phyloP scores from a whole-genome alignment of 306 rosid species.

The Acacia melanoxylon region DNA sequence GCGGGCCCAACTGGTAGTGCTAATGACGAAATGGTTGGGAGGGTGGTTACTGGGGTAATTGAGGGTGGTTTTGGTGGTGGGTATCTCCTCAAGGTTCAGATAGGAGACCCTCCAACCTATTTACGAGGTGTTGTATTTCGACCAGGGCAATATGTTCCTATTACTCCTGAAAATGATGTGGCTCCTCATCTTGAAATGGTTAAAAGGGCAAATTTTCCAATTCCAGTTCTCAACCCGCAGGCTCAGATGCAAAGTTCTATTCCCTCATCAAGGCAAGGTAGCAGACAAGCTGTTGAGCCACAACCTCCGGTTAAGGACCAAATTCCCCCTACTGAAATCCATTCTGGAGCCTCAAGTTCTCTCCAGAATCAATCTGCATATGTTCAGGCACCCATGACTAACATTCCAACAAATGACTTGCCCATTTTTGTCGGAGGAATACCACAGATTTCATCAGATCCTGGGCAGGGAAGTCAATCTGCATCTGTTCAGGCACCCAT shows the following conservation, averaged over 20 bases:
- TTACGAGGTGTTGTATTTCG: conserved; percentile 46
- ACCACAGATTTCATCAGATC: not conserved
- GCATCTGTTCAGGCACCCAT: not conserved
- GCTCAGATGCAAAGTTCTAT: conserved; percentile 26
- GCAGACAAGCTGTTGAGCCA: conserved; percentile 30
- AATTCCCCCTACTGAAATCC: not conserved
- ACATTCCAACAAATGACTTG: conserved; percentile 11
- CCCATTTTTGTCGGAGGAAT: conserved; percentile 25
- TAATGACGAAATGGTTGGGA: conserved; percentile 43
- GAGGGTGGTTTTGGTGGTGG: conserved; percentile 51
- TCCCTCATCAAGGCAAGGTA: conserved; percentile 27
- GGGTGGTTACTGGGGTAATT: conserved; percentile 47
- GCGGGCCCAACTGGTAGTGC: conserved; percentile 13
- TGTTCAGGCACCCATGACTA: conserved; percentile 7
- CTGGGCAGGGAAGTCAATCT: conserved; percentile 1
- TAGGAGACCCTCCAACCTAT: conserved; percentile 34
- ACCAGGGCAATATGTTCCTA: conserved; percentile 37
- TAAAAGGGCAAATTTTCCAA: conserved; percentile 38
- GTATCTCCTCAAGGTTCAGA: conserved; percentile 47
- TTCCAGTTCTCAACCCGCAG: conserved; percentile 28
- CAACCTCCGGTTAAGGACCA: conserved; percentile 13
- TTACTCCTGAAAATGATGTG: conserved; percentile 47
- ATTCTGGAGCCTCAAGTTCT: not conserved
- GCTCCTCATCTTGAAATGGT: conserved; percentile 44
- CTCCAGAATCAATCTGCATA: not conserved